These are phyloP conservation scores for Cytospora chrysosperma DNA, from an alignment of 2,329 filamentous ascomycete genomes.

Conservation along the genomic window DNA sequence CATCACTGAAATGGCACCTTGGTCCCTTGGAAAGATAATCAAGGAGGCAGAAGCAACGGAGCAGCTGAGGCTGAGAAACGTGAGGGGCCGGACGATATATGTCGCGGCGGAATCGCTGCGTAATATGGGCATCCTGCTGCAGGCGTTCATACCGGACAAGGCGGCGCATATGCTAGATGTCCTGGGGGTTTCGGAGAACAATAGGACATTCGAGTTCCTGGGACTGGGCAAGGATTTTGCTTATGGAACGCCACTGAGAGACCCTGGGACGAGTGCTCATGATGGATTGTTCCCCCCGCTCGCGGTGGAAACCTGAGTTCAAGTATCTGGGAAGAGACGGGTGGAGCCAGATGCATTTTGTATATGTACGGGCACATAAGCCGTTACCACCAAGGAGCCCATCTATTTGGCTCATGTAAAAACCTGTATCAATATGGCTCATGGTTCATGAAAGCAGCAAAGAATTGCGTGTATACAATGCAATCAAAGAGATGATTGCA, in stretches of 20 bases:
- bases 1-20: slow-evolving; percentile 65
- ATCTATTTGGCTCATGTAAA: background rate
- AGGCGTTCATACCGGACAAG: slow-evolving; percentile 87
- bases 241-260: slow-evolving; percentile 59
- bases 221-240: slow-evolving; percentile 60
- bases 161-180: slow-evolving; percentile 70
- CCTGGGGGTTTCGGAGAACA: slow-evolving; percentile 65
- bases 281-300: slow-evolving; percentile 54
- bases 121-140: slow-evolving; percentile 77
- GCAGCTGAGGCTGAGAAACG: slow-evolving; percentile 43
- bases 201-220: slow-evolving; percentile 64
- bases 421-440: background rate
- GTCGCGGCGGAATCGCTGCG: slow-evolving; percentile 73
- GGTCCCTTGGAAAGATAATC: slow-evolving; percentile 53
- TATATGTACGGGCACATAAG: background rate
- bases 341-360: background rate
- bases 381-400: background rate
- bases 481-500: background rate
- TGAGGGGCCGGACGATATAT: slow-evolving; percentile 57
- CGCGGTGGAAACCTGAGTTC: slow-evolving; percentile 41
- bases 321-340: background rate
- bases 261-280: slow-evolving; percentile 38
- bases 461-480: background rate
- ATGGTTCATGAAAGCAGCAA: background rate
- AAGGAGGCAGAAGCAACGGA: slow-evolving; percentile 30